Evolutionary conservation across 306 rosid species (phyloP).

Genomic region (Neltuma alba): DNA sequence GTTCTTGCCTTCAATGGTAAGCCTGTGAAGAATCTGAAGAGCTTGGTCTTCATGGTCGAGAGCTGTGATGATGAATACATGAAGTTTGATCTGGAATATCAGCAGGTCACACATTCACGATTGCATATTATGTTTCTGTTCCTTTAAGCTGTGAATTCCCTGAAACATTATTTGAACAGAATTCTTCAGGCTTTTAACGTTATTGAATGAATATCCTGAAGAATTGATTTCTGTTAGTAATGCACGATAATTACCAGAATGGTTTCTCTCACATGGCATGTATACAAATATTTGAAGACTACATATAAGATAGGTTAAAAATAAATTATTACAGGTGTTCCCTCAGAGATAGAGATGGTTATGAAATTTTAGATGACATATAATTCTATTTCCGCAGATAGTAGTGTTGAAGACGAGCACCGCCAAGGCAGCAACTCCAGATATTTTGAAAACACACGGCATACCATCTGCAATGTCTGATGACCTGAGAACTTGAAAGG

Average conservation of each 20-base stretch:
- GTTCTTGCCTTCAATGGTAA: slow-evolving; percentile 81
- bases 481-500: slow-evolving; percentile 51
- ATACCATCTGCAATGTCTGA: slow-evolving; percentile 77
- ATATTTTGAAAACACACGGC: slow-evolving; percentile 70
- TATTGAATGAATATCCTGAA: neutral
- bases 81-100: slow-evolving; percentile 82
- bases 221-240: neutral
- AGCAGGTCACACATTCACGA: slow-evolving; percentile 56
- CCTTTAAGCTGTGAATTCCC: neutral
- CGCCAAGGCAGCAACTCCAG: slow-evolving; percentile 66
- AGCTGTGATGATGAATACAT: slow-evolving; percentile 68
- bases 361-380: neutral
- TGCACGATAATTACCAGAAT: neutral
- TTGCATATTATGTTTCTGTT: neutral
- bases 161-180: slow-evolving; percentile 10
- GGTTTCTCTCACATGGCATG: neutral
- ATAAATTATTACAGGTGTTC: neutral
- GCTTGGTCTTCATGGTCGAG: slow-evolving; percentile 79
- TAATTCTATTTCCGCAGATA: slow-evolving; percentile 46
- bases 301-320: neutral
- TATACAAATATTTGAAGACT: neutral
- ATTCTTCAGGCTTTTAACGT: neutral
- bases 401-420: slow-evolving; percentile 61
- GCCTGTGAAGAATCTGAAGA: slow-evolving; percentile 80
- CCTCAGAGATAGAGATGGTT: neutral